Conservation (phyloP, 257 asterid species). For the Orobanche coerulescens region DNA sequence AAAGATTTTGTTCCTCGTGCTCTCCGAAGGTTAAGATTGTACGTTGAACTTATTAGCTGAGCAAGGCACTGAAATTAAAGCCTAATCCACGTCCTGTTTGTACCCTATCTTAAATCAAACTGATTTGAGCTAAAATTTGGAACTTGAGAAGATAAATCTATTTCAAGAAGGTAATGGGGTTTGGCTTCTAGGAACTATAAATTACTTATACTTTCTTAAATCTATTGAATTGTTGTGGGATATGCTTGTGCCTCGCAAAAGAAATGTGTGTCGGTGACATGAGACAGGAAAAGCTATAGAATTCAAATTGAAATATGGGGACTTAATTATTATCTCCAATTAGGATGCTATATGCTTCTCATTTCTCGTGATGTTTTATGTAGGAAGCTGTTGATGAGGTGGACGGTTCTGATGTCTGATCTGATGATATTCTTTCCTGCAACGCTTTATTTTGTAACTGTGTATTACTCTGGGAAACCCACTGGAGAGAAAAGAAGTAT, state of each 20-base stretch:
- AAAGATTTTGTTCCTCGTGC: neutral
- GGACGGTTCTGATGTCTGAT: slow-evolving; percentile 94
- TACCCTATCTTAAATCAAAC: neutral
- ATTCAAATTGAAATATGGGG: slow-evolving; percentile 7
- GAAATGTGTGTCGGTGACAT: neutral
- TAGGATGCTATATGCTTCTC: slow-evolving; percentile 15
- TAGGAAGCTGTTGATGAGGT: slow-evolving; percentile 99
- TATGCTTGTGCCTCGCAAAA: neutral
- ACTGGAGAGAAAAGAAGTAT: slow-evolving; percentile 30
- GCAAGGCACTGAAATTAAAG: neutral
- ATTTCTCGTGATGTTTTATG: slow-evolving; percentile 32
- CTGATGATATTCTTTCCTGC: slow-evolving; percentile 89
- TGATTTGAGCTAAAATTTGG: slow-evolving; percentile 3
- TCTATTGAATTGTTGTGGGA: neutral
- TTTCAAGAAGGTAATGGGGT: neutral
- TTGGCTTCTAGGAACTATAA: neutral
- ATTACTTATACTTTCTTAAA: neutral
- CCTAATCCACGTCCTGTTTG: neutral
- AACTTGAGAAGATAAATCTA: neutral
- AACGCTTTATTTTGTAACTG: slow-evolving; percentile 53
- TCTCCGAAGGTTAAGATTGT: neutral
- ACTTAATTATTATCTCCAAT: neutral
- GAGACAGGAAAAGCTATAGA: neutral
- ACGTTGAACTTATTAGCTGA: neutral
- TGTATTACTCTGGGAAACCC: slow-evolving; percentile 42